Percentiles rank a stretch among this genome's conserved stretches.
phyloP scores from a whole-genome alignment of 2,329 filamentous ascomycete genomes.

The Tolypocladium amazonense region DNA sequence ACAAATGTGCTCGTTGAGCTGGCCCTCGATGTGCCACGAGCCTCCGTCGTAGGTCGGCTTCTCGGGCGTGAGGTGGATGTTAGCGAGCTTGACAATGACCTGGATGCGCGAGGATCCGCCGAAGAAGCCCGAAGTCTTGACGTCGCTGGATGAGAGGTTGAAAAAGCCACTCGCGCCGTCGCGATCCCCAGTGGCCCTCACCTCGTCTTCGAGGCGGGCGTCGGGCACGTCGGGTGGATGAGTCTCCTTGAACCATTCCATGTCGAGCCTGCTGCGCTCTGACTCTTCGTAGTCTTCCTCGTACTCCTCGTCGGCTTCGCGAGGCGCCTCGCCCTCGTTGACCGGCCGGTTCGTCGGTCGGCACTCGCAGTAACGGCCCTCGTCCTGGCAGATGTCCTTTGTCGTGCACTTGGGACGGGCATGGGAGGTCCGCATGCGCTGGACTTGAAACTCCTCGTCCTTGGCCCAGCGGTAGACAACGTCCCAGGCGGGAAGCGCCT shows the following conservation, averaged over 20 bases:
- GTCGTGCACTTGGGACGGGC: slow-evolving; percentile 10
- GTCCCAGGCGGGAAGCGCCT: slow-evolving; percentile 35
- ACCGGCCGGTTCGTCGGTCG: slow-evolving; percentile 10
- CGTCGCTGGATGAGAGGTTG: slow-evolving; percentile 5
- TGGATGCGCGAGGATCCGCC: slow-evolving; percentile 32
- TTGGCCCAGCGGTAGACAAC: slow-evolving; percentile 19
- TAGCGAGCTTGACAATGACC: slow-evolving; percentile 53
- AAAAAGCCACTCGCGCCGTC: neutral
- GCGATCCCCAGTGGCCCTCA: too few relatives aligned
- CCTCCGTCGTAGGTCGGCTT: slow-evolving; percentile 43
- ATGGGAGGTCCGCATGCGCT: slow-evolving; percentile 11
- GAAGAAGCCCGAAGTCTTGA: slow-evolving; percentile 19
- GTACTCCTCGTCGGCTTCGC: slow-evolving; percentile 12
- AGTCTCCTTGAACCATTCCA: slow-evolving; percentile 15
- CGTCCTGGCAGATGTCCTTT: slow-evolving; percentile 7
- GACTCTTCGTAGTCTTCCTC: neutral
- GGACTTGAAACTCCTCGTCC: slow-evolving; percentile 13
- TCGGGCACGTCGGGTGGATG: slow-evolving; percentile 12
- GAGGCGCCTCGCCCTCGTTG: slow-evolving; percentile 11
- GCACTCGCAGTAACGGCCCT: slow-evolving; percentile 7
- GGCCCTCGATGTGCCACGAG: slow-evolving; percentile 45
- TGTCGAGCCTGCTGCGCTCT: slow-evolving; percentile 7
- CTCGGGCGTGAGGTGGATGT: slow-evolving; percentile 49
- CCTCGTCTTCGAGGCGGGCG: neutral
- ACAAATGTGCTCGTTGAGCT: slow-evolving; percentile 51